Conservation (phyloP, 495 filamentous ascomycete species). For the Penicillium alfredii region DNA sequence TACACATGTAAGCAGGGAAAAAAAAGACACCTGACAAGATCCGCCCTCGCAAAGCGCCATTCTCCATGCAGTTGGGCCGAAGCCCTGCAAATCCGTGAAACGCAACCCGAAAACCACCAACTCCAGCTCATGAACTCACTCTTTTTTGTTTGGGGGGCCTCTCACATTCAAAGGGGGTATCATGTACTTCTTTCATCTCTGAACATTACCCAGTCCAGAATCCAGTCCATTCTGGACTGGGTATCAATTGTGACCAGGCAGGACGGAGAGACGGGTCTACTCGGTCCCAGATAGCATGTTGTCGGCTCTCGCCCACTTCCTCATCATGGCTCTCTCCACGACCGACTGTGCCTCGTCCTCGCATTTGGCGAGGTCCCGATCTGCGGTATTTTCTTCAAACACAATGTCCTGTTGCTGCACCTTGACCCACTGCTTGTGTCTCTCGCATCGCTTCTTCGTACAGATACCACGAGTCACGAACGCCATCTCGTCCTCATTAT, state of each 20-base stretch:
- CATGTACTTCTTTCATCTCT: constrained; percentile 16
- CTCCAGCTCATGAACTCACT: constrained; percentile 23
- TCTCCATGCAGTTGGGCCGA: constrained; percentile 6
- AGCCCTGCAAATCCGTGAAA: constrained; percentile 5
- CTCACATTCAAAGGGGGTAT: constrained; percentile 28
- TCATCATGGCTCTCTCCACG: constrained; percentile 41
- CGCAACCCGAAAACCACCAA: constrained; percentile 20
- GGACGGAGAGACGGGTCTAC: constrained; percentile 5
- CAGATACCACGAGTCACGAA: constrained; percentile 43
- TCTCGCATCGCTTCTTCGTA: constrained; percentile 47
- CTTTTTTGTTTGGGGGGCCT: constrained; percentile 10
- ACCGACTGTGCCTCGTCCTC: constrained; percentile 43
- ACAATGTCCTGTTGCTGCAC: constrained; percentile 45
- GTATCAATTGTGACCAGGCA: no score
- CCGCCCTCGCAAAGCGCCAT: constrained; percentile 18
- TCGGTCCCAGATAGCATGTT: constrained; percentile 18
- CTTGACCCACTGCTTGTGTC: constrained; percentile 48
- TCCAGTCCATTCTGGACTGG: no score
- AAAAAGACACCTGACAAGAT: constrained; percentile 5
- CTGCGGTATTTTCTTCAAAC: constrained; percentile 41
- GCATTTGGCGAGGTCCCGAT: constrained; percentile 34
- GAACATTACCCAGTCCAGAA: background rate
- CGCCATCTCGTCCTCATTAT: constrained; percentile 20
- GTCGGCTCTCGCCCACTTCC: constrained; percentile 39
- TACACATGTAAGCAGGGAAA: constrained; percentile 13